Base-by-base conservation (phyloP, 176 grass and related monocot genomes). In the Zea luxurians region DNA sequence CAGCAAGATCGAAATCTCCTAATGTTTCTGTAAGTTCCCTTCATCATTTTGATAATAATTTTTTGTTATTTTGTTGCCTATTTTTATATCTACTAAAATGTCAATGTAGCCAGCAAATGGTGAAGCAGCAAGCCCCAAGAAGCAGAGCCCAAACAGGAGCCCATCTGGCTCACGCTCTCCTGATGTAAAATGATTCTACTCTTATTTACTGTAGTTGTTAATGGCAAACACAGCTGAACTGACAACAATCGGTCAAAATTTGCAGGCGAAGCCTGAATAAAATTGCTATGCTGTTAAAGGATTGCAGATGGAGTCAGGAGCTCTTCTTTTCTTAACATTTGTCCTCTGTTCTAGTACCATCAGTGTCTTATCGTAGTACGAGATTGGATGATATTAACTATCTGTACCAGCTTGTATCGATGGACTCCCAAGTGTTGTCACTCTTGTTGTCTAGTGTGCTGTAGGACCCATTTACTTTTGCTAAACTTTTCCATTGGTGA, bases 1-100 rank as follows among this genome's bases (percentile, higher is more conserved):
- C 75, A 73, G 83, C 88, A 81, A 88, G 78, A 93, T 90, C 88
- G 61, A 88, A 76, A 90, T 93, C 91, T 35, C 88, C 76, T 5
- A 66, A 74, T 60, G 79, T 71, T 83, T 86, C 88, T 80, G 88
- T 88, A 90, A 88, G 88, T 83, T 70, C 0, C 10, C 11, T 58
- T 85, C 0, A 43, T 34, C 11, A 52, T 72, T 46, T 44, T 53
- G 6, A 81, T 43, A 50, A 5, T 18, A 0, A 1, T 21, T 11
- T 47, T 21, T 48, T 61, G 4, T 5, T 46, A 21, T 50, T 88
- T 44, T 83, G 46, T 37, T 52, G 12, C 67, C 61, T 61, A 16
- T 13, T 64, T 79, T 34, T 72, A 20, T 81, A 36, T 55, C 59
- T 85, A 35, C 9, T 59, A 6, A 47, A 88, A 83, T 79, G 48